Conservation (phyloP, 768 basidiomycete genomes). For the Psilocybe azurescens region DNA sequence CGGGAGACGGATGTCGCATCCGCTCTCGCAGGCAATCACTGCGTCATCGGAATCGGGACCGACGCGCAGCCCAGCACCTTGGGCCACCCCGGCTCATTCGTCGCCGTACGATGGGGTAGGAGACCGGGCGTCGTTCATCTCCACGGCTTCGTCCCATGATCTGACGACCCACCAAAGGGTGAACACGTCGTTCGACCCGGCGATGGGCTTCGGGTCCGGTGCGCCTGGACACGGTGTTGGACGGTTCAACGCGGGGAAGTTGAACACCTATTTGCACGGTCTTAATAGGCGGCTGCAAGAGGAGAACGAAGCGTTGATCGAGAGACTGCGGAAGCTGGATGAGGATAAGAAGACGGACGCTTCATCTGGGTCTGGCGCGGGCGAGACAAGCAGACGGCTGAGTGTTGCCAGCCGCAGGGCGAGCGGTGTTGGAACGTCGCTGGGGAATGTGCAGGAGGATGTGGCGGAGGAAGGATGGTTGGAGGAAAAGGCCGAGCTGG, state of each 20-base stretch:
- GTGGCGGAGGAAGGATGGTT: conserved; percentile 73
- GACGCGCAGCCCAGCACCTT: conserved; percentile 33
- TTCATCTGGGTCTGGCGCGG: conserved; percentile 24
- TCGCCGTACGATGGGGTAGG: conserved; percentile 53
- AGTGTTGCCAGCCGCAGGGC: conserved; percentile 51
- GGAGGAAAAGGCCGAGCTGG: conserved; percentile 69
- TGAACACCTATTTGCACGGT: conserved; percentile 87
- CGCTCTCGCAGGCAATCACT: conserved; percentile 58
- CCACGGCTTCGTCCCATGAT: conserved; percentile 88
- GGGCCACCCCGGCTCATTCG: conserved; percentile 39
- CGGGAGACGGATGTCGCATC: conserved; percentile 59
- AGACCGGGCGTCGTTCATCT: conserved; percentile 74
- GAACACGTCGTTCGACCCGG: conserved; percentile 90
- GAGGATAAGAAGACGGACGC: conserved; percentile 45
- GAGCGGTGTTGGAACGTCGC: conserved; percentile 54
- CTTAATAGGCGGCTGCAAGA: conserved; percentile 84
- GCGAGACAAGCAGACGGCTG: conserved; percentile 34
- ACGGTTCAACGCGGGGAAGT: conserved; percentile 82
- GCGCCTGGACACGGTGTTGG: conserved; percentile 70
- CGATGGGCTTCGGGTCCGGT: conserved; percentile 72
- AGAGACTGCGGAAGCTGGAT: conserved; percentile 57
- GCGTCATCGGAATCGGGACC: conserved; percentile 36
- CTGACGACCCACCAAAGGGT: conserved; percentile 79
- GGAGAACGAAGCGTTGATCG: conserved; percentile 76
- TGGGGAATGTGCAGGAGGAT: conserved; percentile 73